Conservation (phyloP, 495 filamentous ascomycete species). For the Penicillium egyptiacum region DNA sequence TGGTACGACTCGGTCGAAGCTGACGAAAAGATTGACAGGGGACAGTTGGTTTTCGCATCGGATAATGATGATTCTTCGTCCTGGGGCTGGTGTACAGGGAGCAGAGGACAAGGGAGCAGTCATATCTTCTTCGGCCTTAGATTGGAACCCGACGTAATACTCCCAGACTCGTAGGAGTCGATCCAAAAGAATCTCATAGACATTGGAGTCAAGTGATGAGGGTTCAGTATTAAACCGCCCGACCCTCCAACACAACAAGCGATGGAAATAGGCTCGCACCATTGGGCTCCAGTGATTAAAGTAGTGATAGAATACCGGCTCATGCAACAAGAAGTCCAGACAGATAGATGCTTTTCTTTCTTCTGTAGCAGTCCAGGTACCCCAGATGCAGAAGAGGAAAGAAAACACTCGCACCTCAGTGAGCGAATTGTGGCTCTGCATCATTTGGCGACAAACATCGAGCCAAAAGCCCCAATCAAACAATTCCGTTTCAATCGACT, state of each 20-base stretch:
- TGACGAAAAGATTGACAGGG: slow-evolving; percentile 57
- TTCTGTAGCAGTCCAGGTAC: slow-evolving; percentile 64
- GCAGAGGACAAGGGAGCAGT: slow-evolving; percentile 65
- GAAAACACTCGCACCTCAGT: slow-evolving; percentile 88
- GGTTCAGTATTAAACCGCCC: slow-evolving; percentile 72
- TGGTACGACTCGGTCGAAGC: slow-evolving; percentile 62
- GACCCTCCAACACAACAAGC: slow-evolving; percentile 88
- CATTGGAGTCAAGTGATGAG: slow-evolving; percentile 65
- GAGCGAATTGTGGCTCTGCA: slow-evolving; percentile 87
- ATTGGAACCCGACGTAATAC: slow-evolving; percentile 70
- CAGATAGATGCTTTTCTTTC: slow-evolving; percentile 71
- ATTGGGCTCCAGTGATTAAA: slow-evolving; percentile 99
- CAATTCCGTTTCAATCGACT: slow-evolving; percentile 44
- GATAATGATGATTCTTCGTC: slow-evolving; percentile 87
- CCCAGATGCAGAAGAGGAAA: slow-evolving; percentile 83
- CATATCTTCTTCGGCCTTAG: slow-evolving; percentile 58
- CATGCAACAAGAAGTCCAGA: slow-evolving; percentile 75
- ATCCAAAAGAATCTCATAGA: slow-evolving; percentile 67
- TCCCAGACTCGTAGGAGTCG: slow-evolving; percentile 74
- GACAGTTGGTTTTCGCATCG: slow-evolving; percentile 73
- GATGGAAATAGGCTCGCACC: slow-evolving; percentile 95
- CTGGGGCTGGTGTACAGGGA: slow-evolving; percentile 86
- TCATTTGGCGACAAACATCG: slow-evolving; percentile 76
- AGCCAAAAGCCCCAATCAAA: slow-evolving; percentile 91
- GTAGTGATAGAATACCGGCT: slow-evolving; percentile 74